A percentile compares a stretch with the other conserved stretches of the same genome.
These are phyloP conservation scores for Solanum bulbocastanum DNA, from an alignment of 257 asterid genomes.

Conservation along the genomic window DNA sequence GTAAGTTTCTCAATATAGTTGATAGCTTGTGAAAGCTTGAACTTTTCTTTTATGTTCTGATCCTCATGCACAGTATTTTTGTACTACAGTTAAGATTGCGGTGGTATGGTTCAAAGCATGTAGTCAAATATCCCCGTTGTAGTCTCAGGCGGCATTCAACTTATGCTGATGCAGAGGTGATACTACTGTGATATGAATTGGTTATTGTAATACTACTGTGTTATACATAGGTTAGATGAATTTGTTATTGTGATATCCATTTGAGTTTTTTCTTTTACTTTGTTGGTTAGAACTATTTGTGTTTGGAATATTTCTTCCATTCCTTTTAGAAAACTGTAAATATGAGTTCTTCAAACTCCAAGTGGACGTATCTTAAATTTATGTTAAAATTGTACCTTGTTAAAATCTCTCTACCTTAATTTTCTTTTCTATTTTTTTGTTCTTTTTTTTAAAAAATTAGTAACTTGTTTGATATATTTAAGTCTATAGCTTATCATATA, in stretches of 20 bases:
- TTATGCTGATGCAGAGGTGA: constrained; percentile 96
- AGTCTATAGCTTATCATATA: neutral
- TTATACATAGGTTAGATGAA: neutral
- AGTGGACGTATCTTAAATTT: neutral
- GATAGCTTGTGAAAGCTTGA: neutral
- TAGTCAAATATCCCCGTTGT: constrained; percentile 93
- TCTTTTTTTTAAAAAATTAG: too few species aligned
- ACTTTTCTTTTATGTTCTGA: neutral
- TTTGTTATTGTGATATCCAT: neutral
- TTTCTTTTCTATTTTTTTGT: neutral
- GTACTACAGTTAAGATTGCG: constrained; percentile 63
- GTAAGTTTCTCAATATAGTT: constrained; percentile 10
- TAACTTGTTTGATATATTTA: neutral
- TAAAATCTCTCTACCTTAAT: neutral
- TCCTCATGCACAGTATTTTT: neutral
- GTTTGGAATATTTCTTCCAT: neutral
- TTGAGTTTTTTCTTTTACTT: neutral
- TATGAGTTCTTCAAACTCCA: neutral
- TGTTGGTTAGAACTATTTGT: neutral
- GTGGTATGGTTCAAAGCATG: constrained; percentile 78
- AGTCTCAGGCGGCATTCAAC: constrained; percentile 84
- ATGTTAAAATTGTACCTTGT: neutral
- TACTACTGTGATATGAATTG: constrained; percentile 6
- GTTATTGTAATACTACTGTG: neutral
- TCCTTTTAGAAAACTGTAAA: neutral